Conservation (phyloP, 228 moss, liverwort and hornwort species). For the Sphagnum fallax region DNA sequence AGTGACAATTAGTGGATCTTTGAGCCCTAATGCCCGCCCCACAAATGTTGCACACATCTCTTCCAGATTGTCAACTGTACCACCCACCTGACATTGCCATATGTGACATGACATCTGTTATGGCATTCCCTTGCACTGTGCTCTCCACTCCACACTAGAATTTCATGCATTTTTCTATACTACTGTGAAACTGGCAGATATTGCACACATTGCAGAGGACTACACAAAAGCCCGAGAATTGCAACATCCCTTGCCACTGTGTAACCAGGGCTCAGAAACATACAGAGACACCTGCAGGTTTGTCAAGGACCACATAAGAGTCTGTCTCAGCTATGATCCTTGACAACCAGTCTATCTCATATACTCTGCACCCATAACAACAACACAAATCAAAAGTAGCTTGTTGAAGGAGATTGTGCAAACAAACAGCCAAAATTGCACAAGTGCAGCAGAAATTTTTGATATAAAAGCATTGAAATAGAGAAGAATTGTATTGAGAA, state of each 20-base stretch:
- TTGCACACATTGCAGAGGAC: background rate
- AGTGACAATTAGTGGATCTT: conserved; percentile 68
- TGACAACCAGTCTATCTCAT: conserved; percentile 74
- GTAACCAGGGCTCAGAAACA: conserved; percentile 12
- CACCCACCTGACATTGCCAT: conserved; percentile 63
- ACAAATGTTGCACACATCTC: conserved; percentile 86
- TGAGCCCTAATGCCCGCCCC: conserved; percentile 65
- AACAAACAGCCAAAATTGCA: background rate
- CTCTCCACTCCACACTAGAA: background rate
- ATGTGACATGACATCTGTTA: background rate
- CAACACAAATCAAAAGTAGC: background rate
- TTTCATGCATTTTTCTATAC: conserved; percentile 2
- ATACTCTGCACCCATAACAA: conserved; percentile 52
- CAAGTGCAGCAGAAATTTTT: background rate
- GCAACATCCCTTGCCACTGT: background rate
- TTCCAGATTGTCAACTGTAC: conserved; percentile 92
- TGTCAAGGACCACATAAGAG: conserved; percentile 86
- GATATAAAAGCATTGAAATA: background rate
- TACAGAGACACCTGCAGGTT: conserved; percentile 98
- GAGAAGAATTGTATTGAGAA: no score
- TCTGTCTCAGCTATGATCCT: conserved; percentile 71
- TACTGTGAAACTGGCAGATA: background rate
- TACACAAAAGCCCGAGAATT: background rate
- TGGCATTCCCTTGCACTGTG: background rate
- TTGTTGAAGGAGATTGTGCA: background rate